Base-by-base conservation (phyloP, 2,329 filamentous ascomycete genomes). In the Aspergillus tanneri region DNA sequence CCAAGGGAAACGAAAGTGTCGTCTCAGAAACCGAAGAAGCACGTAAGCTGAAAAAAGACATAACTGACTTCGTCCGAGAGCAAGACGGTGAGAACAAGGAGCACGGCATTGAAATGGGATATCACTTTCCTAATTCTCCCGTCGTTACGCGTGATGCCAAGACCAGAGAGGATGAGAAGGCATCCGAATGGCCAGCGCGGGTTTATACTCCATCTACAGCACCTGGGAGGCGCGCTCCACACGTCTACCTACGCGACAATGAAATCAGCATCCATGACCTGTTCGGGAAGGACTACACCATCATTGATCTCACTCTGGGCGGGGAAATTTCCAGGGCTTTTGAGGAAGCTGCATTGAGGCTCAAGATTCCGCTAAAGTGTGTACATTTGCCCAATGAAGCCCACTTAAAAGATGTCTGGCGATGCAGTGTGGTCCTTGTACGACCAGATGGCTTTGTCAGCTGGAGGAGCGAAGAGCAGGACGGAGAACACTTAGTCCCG, bases 201-300 rank as follows among this genome's bases (percentile, higher is more conserved):
- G n/a, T n/a, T n/a, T 53, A 48, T 36, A 38, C 25, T 10, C 47
- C 51, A 34, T 37, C 47, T 7, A 53, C 47, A 11, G 25, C 16
- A 9, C 51, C 51, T 22, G 51, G 51, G n/a, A 38, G 27, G 7
- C 48, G 51, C 4, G 45, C 32, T 4, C 51, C 51, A 18, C 51
- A 54, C 36, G 47, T 54, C 19, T 42, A 18, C 18, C 36, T 54
- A 11, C 8, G 6, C 10, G 41, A 49, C 23, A n/a, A n/a, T n/a
- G 48, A 48, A 3, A 46, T 16, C 14, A 22, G 30, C 30, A 48
- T 51, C 22, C 35, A 18, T 18, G 47, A 50, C 34, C 12, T 14
- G 7, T 48, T 48, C 27, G 51, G 51, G 22, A 34, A 40, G 18
- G 47, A 25, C 34, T 49, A 34, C 35, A 49, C 46, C 11, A 14